phyloP scores from a whole-genome alignment of 495 filamentous ascomycete species.

The Rhizodiscina lignyota region DNA sequence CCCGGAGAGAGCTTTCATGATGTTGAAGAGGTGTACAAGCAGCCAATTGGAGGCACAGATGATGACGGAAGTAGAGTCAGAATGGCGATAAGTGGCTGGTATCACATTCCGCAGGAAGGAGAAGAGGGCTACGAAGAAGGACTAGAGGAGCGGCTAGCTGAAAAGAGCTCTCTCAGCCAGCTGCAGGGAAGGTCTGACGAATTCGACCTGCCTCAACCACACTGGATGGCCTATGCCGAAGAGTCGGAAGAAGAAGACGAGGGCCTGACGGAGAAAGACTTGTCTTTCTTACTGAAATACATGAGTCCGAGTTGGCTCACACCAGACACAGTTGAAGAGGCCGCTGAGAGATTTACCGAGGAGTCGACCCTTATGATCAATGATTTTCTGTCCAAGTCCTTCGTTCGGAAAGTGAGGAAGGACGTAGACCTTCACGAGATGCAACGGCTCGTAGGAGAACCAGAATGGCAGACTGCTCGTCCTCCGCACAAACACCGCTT shows the following conservation, averaged over 20 bases:
- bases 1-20: slow-evolving; percentile 96
- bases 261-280: slow-evolving; percentile 49
- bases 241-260: slow-evolving; percentile 28
- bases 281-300: slow-evolving; percentile 78
- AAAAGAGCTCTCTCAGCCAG: slow-evolving; percentile 78
- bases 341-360: slow-evolving; percentile 61
- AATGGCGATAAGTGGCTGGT: slow-evolving; percentile 99
- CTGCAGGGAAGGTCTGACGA: slow-evolving; percentile 78
- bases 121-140: slow-evolving; percentile 87
- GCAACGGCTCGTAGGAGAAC: slow-evolving; percentile 9
- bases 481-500: slow-evolving; percentile 95
- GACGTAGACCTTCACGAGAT: slow-evolving; percentile 53
- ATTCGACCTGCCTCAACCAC: slow-evolving; percentile 62
- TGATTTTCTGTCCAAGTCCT: slow-evolving; percentile 60
- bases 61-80: slow-evolving; percentile 54
- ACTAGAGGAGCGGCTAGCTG: slow-evolving; percentile 71
- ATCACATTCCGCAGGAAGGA: slow-evolving; percentile 89
- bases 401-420: slow-evolving; percentile 45
- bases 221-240: slow-evolving; percentile 33
- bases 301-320: slow-evolving; percentile 84
- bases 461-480: slow-evolving; percentile 36
- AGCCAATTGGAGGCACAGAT: slow-evolving; percentile 34
- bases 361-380: slow-evolving; percentile 68
- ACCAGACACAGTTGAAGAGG: slow-evolving; percentile 73
- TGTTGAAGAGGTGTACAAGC: slow-evolving; percentile 90